Evolutionary conservation across 2,329 filamentous ascomycete species (phyloP), one percentile per base, ranked within the genome.

Genomic region (Fusarium musae): DNA sequence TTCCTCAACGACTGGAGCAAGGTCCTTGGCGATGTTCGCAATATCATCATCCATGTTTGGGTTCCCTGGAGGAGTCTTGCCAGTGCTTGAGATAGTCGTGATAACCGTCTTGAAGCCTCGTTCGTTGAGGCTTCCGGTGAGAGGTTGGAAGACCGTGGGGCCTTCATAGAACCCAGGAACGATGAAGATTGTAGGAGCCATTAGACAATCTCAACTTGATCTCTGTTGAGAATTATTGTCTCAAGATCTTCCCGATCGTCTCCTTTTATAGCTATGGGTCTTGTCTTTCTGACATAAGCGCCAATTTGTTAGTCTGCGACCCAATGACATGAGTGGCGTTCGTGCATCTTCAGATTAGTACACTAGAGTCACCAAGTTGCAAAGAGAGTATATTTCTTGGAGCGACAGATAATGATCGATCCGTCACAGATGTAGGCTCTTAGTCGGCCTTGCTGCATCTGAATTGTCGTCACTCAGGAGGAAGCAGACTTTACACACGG

Each of bases 371-470:
- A 6, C 9, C 26, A 16, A 12, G 10, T 32, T 2, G 9, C 11
- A 32, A 12, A 6, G 13, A 19, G 10, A 19, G 2, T 16, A 6
- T 8, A 6, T 4, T 17, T 15, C 7, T 26, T 37, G 23, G 12
- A 26, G 6, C 1, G 40, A 4, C 9, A 23, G 1, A 23, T 13
- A 10, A 23, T 43, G n/a, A 43, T 23, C 2, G 9, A 23, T 43
- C 0, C 17, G 0, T 23, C 1, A 13, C 12, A 11, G 3, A 5
- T 10, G 15, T 2, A 21, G 5, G 2, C 5, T 21, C 19, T 46
- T 6, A 13, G 32, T 32, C 11, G n/a, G n/a, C n/a, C n/a, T n/a
- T n/a, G n/a, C n/a, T n/a, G n/a, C n/a, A n/a, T n/a, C n/a, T n/a
- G n/a, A n/a, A n/a, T n/a, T n/a, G n/a, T n/a, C n/a, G n/a, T n/a